These are phyloP conservation scores for Colletotrichum shisoi DNA, from an alignment of 2,329 filamentous ascomycete genomes.

Conservation along the genomic window DNA sequence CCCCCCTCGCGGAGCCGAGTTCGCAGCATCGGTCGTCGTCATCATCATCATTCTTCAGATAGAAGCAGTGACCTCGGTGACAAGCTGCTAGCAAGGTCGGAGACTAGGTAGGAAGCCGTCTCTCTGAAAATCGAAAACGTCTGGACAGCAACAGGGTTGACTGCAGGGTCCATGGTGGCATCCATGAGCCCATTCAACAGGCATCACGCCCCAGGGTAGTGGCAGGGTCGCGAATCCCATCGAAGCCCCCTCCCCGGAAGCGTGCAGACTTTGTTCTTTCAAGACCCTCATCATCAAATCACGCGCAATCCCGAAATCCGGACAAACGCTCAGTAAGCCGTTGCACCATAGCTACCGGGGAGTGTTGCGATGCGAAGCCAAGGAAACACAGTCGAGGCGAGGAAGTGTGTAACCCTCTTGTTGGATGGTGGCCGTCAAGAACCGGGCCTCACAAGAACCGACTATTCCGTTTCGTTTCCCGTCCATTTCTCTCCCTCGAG, in stretches of 20 bases:
- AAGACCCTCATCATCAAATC: background rate
- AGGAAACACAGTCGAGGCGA: background rate
- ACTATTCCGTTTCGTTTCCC: background rate
- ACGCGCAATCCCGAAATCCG: constrained; percentile 1
- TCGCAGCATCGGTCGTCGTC: background rate
- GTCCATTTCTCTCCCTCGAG: background rate
- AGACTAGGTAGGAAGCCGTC: background rate
- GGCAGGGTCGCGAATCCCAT: constrained; percentile 22
- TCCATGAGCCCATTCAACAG: constrained; percentile 4
- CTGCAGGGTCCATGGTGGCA: constrained; percentile 1
- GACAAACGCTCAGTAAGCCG: background rate
- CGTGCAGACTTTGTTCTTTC: constrained; percentile 7
- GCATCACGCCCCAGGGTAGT: constrained; percentile 10
- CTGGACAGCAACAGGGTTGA: background rate
- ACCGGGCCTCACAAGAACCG: background rate
- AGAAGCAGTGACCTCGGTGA: too few relatives aligned
- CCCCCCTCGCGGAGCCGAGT: background rate
- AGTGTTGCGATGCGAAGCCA: background rate
- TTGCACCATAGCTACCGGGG: constrained; percentile 19
- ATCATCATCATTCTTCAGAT: background rate
- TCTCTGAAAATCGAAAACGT: background rate
- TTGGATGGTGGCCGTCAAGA: background rate
- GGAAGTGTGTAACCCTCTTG: too few relatives aligned
- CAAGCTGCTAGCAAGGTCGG: background rate
- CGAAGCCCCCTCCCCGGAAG: constrained; percentile 5